Evolutionary conservation across 1,139 yeast genomes (phyloP).

Genomic region (Hanseniaspora gamundiae): DNA sequence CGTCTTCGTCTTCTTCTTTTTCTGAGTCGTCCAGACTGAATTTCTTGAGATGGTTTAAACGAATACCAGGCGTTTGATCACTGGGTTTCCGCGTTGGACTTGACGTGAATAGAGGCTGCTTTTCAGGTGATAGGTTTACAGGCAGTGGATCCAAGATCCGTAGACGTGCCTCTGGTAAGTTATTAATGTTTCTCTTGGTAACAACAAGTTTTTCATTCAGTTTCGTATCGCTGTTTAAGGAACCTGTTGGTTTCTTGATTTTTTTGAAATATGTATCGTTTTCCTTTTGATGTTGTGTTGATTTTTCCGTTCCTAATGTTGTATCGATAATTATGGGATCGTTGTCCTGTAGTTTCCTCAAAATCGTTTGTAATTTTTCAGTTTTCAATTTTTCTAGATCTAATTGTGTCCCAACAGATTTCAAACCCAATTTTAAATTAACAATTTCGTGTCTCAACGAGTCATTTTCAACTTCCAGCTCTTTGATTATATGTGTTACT

Average conservation of each 20-base stretch:
- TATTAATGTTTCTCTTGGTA: constrained; percentile 22
- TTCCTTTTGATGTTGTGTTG: too few relatives aligned
- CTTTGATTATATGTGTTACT: too few relatives aligned
- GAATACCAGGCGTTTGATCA: too few relatives aligned
- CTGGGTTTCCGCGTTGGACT: constrained; percentile 19
- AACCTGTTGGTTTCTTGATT: neutral
- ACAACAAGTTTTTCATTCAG: constrained; percentile 16
- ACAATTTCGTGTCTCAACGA: too few relatives aligned
- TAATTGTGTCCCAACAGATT: neutral
- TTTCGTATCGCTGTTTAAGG: neutral
- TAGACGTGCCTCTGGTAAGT: constrained; percentile 18
- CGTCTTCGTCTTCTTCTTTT: too few relatives aligned
- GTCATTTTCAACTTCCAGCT: too few relatives aligned
- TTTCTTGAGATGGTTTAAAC: too few relatives aligned
- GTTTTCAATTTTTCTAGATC: neutral
- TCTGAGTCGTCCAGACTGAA: too few relatives aligned
- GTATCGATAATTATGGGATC: neutral
- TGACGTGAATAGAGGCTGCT: constrained; percentile 23
- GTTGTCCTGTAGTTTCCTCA: neutral
- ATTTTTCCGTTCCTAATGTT: too few relatives aligned
- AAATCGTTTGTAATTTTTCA: neutral
- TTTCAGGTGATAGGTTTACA: constrained; percentile 14
- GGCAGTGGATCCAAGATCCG: constrained; percentile 9
- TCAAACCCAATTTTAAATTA: neutral
- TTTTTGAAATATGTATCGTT: too few relatives aligned